Evolutionary conservation across 345 rosid genomes (phyloP).

Genomic region (Corymbia maculata): DNA sequence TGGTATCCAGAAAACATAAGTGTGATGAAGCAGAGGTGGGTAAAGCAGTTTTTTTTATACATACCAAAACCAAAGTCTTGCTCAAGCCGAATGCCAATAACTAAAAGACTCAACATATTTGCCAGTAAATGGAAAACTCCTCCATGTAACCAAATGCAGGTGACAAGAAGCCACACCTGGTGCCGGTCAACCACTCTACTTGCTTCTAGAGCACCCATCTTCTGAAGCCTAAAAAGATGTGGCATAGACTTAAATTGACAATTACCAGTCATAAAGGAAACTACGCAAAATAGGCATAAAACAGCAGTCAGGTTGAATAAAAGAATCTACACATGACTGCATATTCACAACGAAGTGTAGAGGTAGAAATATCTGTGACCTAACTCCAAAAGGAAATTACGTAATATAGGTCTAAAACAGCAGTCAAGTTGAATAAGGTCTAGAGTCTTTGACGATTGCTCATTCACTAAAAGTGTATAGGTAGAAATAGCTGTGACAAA

Average conservation of each 20-base stretch:
- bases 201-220: slow-evolving; percentile 73
- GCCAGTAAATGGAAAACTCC: slow-evolving; percentile 82
- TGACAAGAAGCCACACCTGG: slow-evolving; percentile 78
- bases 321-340: neutral
- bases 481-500: neutral
- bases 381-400: neutral
- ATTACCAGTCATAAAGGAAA: neutral
- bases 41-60: slow-evolving; percentile 1
- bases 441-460: neutral
- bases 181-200: slow-evolving; percentile 46
- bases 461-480: neutral
- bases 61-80: slow-evolving; percentile 88
- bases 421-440: neutral
- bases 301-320: neutral
- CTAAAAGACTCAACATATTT: slow-evolving; percentile 79
- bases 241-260: neutral
- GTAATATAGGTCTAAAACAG: neutral
- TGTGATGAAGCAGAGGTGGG: neutral
- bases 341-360: neutral
- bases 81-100: slow-evolving; percentile 84
- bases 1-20: neutral
- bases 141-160: slow-evolving; percentile 88
- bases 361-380: neutral
- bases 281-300: neutral
- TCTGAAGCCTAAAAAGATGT: slow-evolving; percentile 35